Conservation (phyloP, 208 protist genomes). For the Trypanosoma brucei region DNA sequence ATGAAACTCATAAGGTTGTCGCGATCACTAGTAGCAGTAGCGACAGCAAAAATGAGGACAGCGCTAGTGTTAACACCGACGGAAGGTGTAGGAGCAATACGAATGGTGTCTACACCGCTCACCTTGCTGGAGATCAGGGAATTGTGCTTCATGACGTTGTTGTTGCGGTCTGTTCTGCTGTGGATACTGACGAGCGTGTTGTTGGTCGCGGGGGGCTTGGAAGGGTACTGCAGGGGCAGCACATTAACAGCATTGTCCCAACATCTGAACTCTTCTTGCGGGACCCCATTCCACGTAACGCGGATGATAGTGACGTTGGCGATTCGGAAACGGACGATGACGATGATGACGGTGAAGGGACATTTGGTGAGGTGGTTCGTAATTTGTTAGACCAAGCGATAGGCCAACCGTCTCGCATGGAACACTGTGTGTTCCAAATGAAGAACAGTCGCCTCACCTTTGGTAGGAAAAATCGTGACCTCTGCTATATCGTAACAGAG, state of each 20-base stretch:
- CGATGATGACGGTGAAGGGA: slow-evolving; percentile 28
- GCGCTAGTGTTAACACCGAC: slow-evolving; percentile 11
- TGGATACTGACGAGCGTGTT: slow-evolving; percentile 26
- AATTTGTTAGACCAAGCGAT: slow-evolving; percentile 39
- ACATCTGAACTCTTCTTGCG: slow-evolving; percentile 59
- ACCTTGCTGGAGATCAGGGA: neutral
- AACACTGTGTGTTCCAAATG: slow-evolving; percentile 55
- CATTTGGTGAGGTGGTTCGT: slow-evolving; percentile 35
- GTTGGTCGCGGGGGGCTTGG: slow-evolving; percentile 37
- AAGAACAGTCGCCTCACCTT: slow-evolving; percentile 49
- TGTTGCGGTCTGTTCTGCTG: slow-evolving; percentile 1
- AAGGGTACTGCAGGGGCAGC: slow-evolving; percentile 23
- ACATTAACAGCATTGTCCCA: slow-evolving; percentile 30
- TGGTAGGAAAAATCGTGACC: slow-evolving; percentile 37
- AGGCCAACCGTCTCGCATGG: slow-evolving; percentile 43
- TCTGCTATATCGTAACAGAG: slow-evolving; percentile 75
- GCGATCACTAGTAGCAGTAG: slow-evolving; percentile 4
- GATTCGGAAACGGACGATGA: slow-evolving; percentile 37
- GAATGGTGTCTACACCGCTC: neutral
- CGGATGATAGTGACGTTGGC: slow-evolving; percentile 21
- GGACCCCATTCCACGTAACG: slow-evolving; percentile 36
- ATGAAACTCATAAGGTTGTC: neutral
- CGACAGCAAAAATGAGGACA: slow-evolving; percentile 4
- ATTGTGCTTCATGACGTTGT: slow-evolving; percentile 16
- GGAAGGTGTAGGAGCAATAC: neutral